Conservation (phyloP, 2,329 filamentous ascomycete genomes). For the Tolypocladium cylindrosporum region DNA sequence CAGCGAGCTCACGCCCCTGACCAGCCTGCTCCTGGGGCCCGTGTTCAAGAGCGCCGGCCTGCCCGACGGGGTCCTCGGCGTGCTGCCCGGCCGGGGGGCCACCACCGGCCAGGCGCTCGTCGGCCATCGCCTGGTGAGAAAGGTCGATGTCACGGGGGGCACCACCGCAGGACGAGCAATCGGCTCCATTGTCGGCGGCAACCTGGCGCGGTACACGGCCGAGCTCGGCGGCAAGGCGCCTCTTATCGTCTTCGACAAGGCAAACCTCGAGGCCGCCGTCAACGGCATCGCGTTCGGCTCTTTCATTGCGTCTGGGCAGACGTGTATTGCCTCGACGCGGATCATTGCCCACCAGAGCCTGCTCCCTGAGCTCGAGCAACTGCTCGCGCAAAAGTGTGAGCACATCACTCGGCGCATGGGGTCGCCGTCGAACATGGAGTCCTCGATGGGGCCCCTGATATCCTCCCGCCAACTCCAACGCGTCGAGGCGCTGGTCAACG, state of each 20-base stretch:
- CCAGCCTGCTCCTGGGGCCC: conserved; percentile 46
- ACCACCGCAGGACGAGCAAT: conserved; percentile 60
- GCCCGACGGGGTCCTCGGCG: conserved; percentile 58
- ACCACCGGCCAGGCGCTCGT: conserved; percentile 44
- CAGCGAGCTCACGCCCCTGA: conserved; percentile 52
- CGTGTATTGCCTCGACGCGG: conserved; percentile 60
- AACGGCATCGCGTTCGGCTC: conserved; percentile 56
- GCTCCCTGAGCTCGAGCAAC: conserved; percentile 52
- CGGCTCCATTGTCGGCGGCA: conserved; percentile 53
- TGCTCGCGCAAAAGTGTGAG: conserved; percentile 54
- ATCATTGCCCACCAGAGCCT: conserved; percentile 64
- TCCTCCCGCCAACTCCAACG: conserved; percentile 53
- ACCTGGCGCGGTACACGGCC: conserved; percentile 60
- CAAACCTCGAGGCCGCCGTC: conserved; percentile 55
- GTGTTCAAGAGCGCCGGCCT: conserved; percentile 58
- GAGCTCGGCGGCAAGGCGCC: conserved; percentile 66
- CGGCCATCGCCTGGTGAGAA: conserved; percentile 42
- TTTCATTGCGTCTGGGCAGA: conserved; percentile 46
- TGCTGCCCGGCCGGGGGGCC: conserved; percentile 44
- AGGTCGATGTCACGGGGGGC: conserved; percentile 69
- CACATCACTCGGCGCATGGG: conserved; percentile 45
- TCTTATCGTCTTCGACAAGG: conserved; percentile 55
- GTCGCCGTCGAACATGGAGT: conserved; percentile 42
- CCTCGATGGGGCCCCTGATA: conserved; percentile 56
- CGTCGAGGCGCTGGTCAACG: conserved; percentile 54